phyloP scores from a whole-genome alignment of 73 alveolate genomes.

The Effrenium voratum region DNA sequence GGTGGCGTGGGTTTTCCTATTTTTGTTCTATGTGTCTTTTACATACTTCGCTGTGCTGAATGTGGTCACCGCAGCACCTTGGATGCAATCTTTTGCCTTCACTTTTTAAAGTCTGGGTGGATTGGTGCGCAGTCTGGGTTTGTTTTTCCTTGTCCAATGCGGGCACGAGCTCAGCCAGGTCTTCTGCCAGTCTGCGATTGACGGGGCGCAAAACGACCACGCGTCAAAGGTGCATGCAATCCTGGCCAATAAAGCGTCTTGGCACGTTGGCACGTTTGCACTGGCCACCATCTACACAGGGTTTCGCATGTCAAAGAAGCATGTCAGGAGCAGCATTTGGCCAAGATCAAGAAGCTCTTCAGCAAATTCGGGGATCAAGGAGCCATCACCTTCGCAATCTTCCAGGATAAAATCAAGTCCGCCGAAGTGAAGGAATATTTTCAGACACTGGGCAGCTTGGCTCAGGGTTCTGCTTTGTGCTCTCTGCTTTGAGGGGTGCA shows the following conservation, averaged over 20 bases:
- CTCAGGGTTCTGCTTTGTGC: background rate
- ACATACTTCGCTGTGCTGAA: constrained; percentile 37
- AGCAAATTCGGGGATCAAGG: constrained; percentile 51
- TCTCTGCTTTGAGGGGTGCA: background rate
- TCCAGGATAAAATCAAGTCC: constrained; percentile 26
- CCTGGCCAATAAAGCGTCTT: constrained; percentile 44
- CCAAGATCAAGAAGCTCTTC: constrained; percentile 33
- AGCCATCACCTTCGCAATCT: constrained; percentile 61
- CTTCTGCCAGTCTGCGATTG: constrained; percentile 75
- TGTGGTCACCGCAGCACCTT: constrained; percentile 37
- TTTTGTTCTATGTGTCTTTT: constrained; percentile 43
- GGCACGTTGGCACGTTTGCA: too few relatives aligned
- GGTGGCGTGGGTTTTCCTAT: constrained; percentile 48
- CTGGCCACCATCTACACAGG: too few relatives aligned
- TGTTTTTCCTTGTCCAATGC: too few relatives aligned
- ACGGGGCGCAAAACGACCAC: constrained; percentile 88
- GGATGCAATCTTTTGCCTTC: background rate
- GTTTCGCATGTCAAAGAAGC: too few relatives aligned
- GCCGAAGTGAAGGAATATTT: constrained; percentile 52
- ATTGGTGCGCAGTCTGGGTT: too few relatives aligned
- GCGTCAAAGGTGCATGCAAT: constrained; percentile 87
- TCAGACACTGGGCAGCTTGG: constrained; percentile 48
- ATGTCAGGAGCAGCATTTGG: constrained; percentile 23
- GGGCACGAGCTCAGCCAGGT: too few relatives aligned
- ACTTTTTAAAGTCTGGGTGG: too few relatives aligned